These are phyloP conservation scores for Backusella westeae DNA, from an alignment of 192 early-diverging fungal species.

Conservation along the genomic window DNA sequence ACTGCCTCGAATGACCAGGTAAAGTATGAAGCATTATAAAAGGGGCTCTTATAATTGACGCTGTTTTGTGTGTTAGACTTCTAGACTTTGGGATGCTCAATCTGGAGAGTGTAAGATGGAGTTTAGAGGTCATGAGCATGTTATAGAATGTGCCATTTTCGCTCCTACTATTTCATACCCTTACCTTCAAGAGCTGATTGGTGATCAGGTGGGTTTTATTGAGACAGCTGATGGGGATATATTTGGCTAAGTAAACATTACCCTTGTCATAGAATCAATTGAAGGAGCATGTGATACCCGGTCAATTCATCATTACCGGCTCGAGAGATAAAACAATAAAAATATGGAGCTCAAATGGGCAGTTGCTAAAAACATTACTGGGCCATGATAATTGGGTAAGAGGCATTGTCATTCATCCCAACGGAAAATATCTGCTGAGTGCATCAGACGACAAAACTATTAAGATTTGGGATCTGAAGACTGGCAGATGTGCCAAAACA, in stretches of 20 bases:
- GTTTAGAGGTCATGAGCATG: constrained; percentile 89
- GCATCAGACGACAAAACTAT: constrained; percentile 91
- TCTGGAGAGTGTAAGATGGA: constrained; percentile 75
- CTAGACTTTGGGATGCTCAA: constrained; percentile 74
- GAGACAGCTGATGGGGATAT: not conserved
- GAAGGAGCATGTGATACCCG: constrained; percentile 48
- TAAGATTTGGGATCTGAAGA: constrained; percentile 84
- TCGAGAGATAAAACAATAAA: constrained; percentile 90
- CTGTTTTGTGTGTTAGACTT: constrained; percentile 51
- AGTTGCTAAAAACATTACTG: constrained; percentile 74
- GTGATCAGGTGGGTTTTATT: constrained; percentile 46
- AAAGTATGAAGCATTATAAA: not conserved
- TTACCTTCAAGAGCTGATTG: constrained; percentile 67
- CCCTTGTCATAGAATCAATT: constrained; percentile 32
- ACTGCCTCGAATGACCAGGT: constrained; percentile 87
- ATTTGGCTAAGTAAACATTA: not conserved
- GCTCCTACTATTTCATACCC: constrained; percentile 68
- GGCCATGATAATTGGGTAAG: constrained; percentile 96
- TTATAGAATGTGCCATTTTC: constrained; percentile 87
- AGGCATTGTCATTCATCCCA: constrained; percentile 78
- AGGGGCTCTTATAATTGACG: not conserved
- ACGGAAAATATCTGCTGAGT: constrained; percentile 75
- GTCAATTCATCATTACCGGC: constrained; percentile 75
- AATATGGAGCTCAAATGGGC: constrained; percentile 75
- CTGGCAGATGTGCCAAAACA: constrained; percentile 77